Conservation (phyloP, 345 rosid species). For the Abelmoschus esculentus region DNA sequence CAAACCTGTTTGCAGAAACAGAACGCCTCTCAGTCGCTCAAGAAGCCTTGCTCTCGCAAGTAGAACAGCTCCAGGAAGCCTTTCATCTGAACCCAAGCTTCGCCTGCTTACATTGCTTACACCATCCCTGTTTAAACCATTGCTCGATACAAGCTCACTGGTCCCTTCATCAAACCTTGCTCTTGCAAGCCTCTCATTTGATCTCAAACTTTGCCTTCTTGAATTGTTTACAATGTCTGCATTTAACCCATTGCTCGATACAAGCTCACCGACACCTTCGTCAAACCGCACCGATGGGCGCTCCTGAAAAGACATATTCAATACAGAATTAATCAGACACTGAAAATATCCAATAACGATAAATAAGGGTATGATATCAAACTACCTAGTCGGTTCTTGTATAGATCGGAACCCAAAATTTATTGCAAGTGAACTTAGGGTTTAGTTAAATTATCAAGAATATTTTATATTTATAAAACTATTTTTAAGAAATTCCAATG, state of each 20-base stretch:
- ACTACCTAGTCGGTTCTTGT: neutral
- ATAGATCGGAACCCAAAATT: neutral
- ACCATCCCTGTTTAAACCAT: neutral
- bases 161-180: slow-evolving; percentile 45
- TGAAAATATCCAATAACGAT: neutral
- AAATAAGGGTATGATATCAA: neutral
- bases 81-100: slow-evolving; percentile 39
- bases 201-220: slow-evolving; percentile 22
- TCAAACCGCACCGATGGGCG: slow-evolving; percentile 33
- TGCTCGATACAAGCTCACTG: neutral
- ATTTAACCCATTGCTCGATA: neutral
- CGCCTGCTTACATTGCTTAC: slow-evolving; percentile 20
- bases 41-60: slow-evolving; percentile 92
- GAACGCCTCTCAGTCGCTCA: slow-evolving; percentile 87
- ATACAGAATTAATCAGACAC: neutral
- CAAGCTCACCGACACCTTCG: neutral
- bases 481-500: neutral
- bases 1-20: slow-evolving; percentile 57
- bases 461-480: neutral
- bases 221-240: slow-evolving; percentile 20
- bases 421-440: neutral
- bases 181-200: slow-evolving; percentile 76
- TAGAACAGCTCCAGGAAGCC: slow-evolving; percentile 91
- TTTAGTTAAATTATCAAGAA: neutral
- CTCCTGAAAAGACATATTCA: slow-evolving; percentile 33